Conservation (phyloP, 495 filamentous ascomycete genomes). For the Elasticomyces elasticus region DNA sequence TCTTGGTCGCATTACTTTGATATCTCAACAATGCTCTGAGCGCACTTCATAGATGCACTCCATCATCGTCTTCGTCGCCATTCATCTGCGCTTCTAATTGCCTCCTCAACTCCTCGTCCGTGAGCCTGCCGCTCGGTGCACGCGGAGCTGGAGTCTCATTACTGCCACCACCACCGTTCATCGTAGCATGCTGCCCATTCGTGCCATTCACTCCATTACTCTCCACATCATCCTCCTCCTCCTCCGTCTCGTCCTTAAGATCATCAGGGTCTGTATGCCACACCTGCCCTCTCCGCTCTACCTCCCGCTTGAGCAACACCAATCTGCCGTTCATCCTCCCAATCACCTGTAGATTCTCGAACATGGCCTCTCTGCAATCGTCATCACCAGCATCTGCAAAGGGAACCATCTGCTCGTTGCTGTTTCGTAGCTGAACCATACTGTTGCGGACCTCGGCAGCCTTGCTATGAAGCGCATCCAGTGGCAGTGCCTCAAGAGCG, state of each 20-base stretch:
- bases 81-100: slow-evolving; percentile 19
- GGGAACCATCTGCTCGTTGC: slow-evolving; percentile 55
- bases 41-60: slow-evolving; percentile 25
- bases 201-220: slow-evolving; percentile 19
- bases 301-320: slow-evolving; percentile 55
- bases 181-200: background rate
- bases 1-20: too few species aligned
- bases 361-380: slow-evolving; percentile 59
- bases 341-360: slow-evolving; percentile 69
- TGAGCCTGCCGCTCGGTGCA: slow-evolving; percentile 18
- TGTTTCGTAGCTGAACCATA: slow-evolving; percentile 69
- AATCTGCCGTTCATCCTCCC: slow-evolving; percentile 63
- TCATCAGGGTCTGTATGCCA: slow-evolving; percentile 49
- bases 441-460: slow-evolving; percentile 72
- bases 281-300: slow-evolving; percentile 60
- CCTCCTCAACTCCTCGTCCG: slow-evolving; percentile 26
- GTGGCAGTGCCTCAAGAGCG: slow-evolving; percentile 62
- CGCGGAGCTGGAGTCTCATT: background rate
- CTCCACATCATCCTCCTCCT: slow-evolving; percentile 22
- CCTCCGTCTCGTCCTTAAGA: slow-evolving; percentile 19
- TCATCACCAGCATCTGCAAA: slow-evolving; percentile 52
- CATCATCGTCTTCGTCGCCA: slow-evolving; percentile 21
- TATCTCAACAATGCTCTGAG: too few species aligned
- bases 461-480: slow-evolving; percentile 66
- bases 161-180: background rate